phyloP scores from a whole-genome alignment of 768 basidiomycete species.

The Arthromyces matolae region DNA sequence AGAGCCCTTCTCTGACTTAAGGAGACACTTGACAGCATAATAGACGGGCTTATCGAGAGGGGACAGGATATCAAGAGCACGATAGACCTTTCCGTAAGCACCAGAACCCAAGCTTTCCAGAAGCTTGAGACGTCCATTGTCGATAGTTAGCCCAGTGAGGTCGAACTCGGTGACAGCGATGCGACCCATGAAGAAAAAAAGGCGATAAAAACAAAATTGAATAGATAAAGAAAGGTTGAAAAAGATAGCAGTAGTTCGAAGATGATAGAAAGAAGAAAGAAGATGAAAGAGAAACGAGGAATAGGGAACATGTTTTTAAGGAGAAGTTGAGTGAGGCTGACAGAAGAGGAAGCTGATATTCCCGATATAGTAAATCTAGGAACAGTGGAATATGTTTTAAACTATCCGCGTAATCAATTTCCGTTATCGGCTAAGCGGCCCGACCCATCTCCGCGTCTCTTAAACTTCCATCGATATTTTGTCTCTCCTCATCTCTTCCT shows the following conservation, averaged over 20 bases:
- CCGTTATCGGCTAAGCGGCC: constrained; percentile 14
- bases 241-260: constrained; percentile 11
- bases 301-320: constrained; percentile 7
- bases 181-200: constrained; percentile 36
- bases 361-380: constrained; percentile 1
- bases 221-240: constrained; percentile 14
- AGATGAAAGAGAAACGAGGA: neutral
- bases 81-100: constrained; percentile 76
- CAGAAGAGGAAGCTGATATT: constrained; percentile 6
- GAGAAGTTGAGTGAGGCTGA: constrained; percentile 12
- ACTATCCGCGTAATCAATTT: constrained; percentile 2
- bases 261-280: constrained; percentile 12
- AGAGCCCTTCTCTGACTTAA: constrained; percentile 50
- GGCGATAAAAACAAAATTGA: constrained; percentile 15
- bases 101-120: constrained; percentile 66
- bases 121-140: constrained; percentile 59
- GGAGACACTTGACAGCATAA: constrained; percentile 77
- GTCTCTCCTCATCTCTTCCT: constrained; percentile 9
- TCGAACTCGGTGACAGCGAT: constrained; percentile 38
- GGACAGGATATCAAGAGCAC: constrained; percentile 51
- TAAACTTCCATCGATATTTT: neutral
- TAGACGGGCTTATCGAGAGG: constrained; percentile 35
- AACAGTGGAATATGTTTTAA: constrained; percentile 4
- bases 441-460: constrained; percentile 6
- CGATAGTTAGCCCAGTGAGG: constrained; percentile 48